Base-by-base conservation (phyloP, 257 asterid genomes). In the Mentha longifolia region DNA sequence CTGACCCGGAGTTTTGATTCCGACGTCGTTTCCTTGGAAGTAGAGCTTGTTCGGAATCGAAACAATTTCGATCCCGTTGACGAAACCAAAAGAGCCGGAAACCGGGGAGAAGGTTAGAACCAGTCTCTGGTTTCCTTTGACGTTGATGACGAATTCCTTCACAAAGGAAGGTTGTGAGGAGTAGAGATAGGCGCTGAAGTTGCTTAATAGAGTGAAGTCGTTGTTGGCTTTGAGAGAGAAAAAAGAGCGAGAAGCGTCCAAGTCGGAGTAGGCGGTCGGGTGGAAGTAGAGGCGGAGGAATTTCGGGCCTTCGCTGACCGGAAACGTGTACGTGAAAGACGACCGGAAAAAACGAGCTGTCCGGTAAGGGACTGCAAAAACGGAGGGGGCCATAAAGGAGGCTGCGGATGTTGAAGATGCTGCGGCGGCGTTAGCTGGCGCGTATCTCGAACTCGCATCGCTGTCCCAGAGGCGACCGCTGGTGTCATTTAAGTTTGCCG, bases 31-130 rank as follows among this genome's bases (percentile, higher is more conserved):
- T 39, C 81, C 82, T 3, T 30, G 61, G 30, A 77, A 70, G 77
- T 86, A 86, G 63, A 83, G 86, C 9, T n/a, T 7, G 3, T 82
- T 61, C 0, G 90, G 90, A 10, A 78, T 61, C 0, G 96, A 87
- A 20, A 89, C 83, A 3, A 89, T 77, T 67, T 87, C 95, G 10
- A 89, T 82, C 43, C 93, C 96, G 46, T 89, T 89, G 8, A 89
- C 58, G 42, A 89, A 87, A 7, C 92, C 86, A 14, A 43, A 76
- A 0, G 96, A 85, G 12, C 78, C 61, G 1, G 70, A 61, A 20
- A 70, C 45, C 0, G 91, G 91, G 12, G 71, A 49, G 62, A 89
- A 87, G 8, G 88, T 81, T 0, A 88, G 1, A 4, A 3, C 14
- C 33, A 75, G 52, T 0, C 1, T 66, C 45, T 79, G 87, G 28